Evolutionary conservation across 352 stramenopile genomes (phyloP), one percentile per base, ranked within the genome.

Genomic region (Pythium brachiatum): DNA sequence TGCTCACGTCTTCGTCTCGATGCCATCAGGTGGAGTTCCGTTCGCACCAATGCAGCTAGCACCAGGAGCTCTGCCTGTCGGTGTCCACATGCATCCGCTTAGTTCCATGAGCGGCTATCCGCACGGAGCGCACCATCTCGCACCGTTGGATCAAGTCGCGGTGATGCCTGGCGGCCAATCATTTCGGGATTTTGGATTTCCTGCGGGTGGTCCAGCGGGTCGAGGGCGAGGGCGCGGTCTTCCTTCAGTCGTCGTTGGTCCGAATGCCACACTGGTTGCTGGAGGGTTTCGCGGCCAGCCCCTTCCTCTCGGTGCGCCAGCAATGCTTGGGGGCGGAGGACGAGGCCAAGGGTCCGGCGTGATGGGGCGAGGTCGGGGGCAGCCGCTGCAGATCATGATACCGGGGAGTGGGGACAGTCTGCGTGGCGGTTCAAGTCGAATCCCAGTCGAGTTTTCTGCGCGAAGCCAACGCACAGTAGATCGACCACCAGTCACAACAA

Each of bases 301-400:
- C 5, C 36, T 56, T 36, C 18, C 20, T 18, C 18, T 36, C 12
- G 47, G 9, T 5, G 21, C 48, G 0, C 3, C 36, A 41, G 54
- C 25, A 20, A 18, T 18, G 21, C 29, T 25, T 29, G 7, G 47
- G 34, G 21, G 25, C 32, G 57, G 57, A 15, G 16, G 43, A 3
- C 32, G 23, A 18, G 44, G 53, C 11, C 62, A 52, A 13, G 20
- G 18, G 31, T 41, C 55, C 21, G 16, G 61, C 12, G 26, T 48
- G 16, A 50, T 62, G 38, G 63, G 63, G 7, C 23, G 57, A 48
- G 57, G 50, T 6, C 51, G 57, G 31, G 63, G 63, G 7, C 50
- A 61, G 32, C 55, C 50, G 31, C 34, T 67, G 13, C 60, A 62
- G 26, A 62, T 62, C n/a, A 29, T 47, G 29, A 62, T 70, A 15